Conservation (phyloP, 139 green algal species). For the Asterochloris erici region DNA sequence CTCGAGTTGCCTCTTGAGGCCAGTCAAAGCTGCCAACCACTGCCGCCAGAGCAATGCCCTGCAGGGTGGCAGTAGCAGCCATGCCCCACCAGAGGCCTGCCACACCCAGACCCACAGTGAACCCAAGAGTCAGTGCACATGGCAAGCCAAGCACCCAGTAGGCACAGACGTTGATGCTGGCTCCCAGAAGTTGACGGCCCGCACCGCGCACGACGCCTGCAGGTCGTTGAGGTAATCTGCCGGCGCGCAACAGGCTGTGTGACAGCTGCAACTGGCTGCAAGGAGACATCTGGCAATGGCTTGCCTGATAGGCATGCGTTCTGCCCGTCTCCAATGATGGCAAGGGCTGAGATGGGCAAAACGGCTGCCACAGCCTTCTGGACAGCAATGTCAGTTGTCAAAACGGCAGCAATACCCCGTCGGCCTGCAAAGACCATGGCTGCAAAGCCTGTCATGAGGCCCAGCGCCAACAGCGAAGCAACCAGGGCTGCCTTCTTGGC, state of each 20-base stretch:
- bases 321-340: conserved; percentile 17
- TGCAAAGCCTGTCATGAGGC: conserved; percentile 37
- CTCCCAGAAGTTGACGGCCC: conserved; percentile 54
- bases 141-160: conserved; percentile 63
- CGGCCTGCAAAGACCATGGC: conserved; percentile 32
- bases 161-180: conserved; percentile 52
- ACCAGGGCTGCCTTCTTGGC: conserved; percentile 52
- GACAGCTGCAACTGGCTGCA: conserved; percentile 14
- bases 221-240: too few species aligned
- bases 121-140: conserved; percentile 51
- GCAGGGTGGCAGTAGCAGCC: conserved; percentile 43
- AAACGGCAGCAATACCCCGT: conserved; percentile 35
- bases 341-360: conserved; percentile 13
- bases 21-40: conserved; percentile 17
- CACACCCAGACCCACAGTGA: conserved; percentile 47
- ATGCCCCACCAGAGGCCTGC: conserved; percentile 64
- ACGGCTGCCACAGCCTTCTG: conserved; percentile 2
- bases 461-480: conserved; percentile 3
- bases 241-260: neutral
- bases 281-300: conserved; percentile 53
- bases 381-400: conserved; percentile 34
- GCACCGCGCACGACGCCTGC: conserved; percentile 58
- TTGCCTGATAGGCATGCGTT: conserved; percentile 23
- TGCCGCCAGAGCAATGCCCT: conserved; percentile 2
- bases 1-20: conserved; percentile 9